Base-by-base conservation (phyloP, 2,329 filamentous ascomycete genomes). In the Remersonia thermophila region DNA sequence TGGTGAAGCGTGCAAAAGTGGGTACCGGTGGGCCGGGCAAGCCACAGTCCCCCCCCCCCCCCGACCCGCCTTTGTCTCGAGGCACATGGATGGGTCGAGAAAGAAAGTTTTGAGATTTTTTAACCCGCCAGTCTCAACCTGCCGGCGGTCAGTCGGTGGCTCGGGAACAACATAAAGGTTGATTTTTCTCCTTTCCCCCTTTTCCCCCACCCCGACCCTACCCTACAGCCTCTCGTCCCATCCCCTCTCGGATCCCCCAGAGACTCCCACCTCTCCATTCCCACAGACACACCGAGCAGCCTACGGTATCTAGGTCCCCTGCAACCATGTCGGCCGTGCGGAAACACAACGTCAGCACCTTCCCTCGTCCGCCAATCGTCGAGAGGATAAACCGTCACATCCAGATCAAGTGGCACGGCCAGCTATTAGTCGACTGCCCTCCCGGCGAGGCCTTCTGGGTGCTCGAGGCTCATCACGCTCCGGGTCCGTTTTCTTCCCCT, bases 381-480 rank as follows among this genome's bases (percentile, higher is more conserved):
- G 70, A 77, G 48, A 62, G 59, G 47, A 71, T 64, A 4, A 51
- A 61, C 2, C 59, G 69, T 33, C 71, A 73, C 48, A 55, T 79
- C 32, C 62, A 65, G 44, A 64, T 79, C 42, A 69, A 65, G 50
- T 76, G 69, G 62, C 59, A 66, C 17, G 67, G 64, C 14, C 55
- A 66, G 31, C 56, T 64, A 33, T 66, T 78, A 42, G 73, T 71
- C 9, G 69, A 77, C 30, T 76, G 44, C 35, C 42, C 48, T 18
- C 43, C 73, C 6, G 66, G 58, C 37, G 62, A 71, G 31, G 71
- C 66, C 3, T 77, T 67, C 51, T 77, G 73, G 73, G 71, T 73
- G 3, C 57, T 78, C 25, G 72, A 78, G 52, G 76, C 72, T 13
- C 69, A 71, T 45, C 73, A 77, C 46, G 70, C 73, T 25, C 74